These are phyloP conservation scores for Zymoseptoria crescenta DNA, from an alignment of 2,329 filamentous ascomycete species.

Conservation along the genomic window DNA sequence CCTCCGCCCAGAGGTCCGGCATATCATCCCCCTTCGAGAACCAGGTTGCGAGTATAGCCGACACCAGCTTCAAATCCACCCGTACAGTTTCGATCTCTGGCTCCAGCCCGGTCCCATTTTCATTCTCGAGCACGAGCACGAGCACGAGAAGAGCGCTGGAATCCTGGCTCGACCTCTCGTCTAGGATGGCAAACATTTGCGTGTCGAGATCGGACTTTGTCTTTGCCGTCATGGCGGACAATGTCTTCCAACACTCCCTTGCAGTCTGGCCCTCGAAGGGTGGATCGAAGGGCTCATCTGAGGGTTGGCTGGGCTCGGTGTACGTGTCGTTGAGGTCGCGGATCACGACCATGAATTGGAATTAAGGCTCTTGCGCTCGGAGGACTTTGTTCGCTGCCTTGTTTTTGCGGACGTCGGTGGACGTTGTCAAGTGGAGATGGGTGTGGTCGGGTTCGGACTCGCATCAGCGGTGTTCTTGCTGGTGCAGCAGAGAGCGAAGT, in stretches of 20 bases:
- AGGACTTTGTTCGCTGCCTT: background rate
- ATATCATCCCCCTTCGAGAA: background rate
- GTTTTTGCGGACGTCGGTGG: background rate
- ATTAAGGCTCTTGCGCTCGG: background rate
- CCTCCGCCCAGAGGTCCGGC: background rate
- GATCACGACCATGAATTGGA: background rate
- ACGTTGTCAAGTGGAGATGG: no score
- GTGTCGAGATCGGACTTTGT: background rate
- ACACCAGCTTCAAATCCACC: background rate
- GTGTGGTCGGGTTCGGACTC: background rate
- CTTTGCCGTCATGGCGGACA: background rate
- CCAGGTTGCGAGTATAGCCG: background rate
- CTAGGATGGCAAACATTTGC: background rate
- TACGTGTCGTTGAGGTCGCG: background rate
- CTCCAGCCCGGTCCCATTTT: background rate
- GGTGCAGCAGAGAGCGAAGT: background rate
- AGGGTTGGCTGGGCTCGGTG: background rate
- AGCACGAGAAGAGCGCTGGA: background rate
- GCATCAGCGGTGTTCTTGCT: background rate
- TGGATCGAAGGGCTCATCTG: background rate
- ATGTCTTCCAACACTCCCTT: background rate
- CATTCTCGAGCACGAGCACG: no score
- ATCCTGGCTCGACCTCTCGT: background rate
- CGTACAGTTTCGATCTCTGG: background rate
- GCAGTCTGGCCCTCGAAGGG: background rate